Evolutionary conservation across 352 stramenopile species (phyloP), one percentile per base, ranked within the genome.

Genomic region (Globisporangium splendens): DNA sequence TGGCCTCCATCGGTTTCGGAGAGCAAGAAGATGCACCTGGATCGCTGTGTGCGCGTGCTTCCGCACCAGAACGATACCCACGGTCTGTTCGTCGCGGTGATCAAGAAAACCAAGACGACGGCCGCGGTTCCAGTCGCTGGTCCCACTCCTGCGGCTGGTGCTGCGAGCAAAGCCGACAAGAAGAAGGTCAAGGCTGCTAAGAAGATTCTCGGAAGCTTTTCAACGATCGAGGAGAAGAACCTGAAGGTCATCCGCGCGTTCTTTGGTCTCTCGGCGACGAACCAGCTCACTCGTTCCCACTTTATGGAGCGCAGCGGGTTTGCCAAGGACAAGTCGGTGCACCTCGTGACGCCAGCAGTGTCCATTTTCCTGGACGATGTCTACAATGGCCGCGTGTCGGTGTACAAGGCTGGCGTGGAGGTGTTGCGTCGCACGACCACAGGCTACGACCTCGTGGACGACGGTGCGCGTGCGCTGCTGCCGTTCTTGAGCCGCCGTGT

Each of bases 11-110:
- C 67, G 0, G 46, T 67, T 12, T 63, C 86, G 24, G 75, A 96
- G 58, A 66, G 55, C 20, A 49, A 61, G 43, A 56, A 55, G 21
- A 72, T 96, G 54, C 73, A 92, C 38, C 64, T 99, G 18, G 77
- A 98, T 38, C 77, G 86, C 7, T 99, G 97, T 70, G 78, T 97
- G 54, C 90, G 97, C 3, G 61, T 99, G 22, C 75, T 99, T 14
- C 98, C 98, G 18, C 97, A 99, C 59, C 92, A 99, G 59, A 96
- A 99, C 56, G 89, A 99, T 69, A 98, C 96, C 0, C 96, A 98
- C 51, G 98, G 96, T 0, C 97, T 99, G 59, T 99, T 99, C 68
- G 62, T 99, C n/a, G 91, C 91, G 15, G 77, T 99, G 13, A 84
- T 99, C 28, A 96, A 96, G 59, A 91, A 90, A 56, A 50, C 73